These are phyloP conservation scores for Microascus cirrosus DNA, from an alignment of 2,329 filamentous ascomycete species.

Conservation along the genomic window DNA sequence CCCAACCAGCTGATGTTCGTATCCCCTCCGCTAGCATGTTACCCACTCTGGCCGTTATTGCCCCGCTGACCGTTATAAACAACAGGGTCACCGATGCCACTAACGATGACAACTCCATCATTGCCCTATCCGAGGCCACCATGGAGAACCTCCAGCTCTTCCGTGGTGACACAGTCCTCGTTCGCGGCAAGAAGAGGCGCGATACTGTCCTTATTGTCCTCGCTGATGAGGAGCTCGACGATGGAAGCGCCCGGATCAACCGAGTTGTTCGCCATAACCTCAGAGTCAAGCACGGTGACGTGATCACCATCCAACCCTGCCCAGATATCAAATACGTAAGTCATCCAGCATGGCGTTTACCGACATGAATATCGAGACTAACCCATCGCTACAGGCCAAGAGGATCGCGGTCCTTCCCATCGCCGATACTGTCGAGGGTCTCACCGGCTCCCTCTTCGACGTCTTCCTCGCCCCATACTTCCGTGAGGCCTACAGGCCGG, in stretches of 20 bases:
- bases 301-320: conserved; percentile 94
- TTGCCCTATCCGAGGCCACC: conserved; percentile 93
- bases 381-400: conserved; percentile 59
- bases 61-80: conserved; percentile 4
- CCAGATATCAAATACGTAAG: conserved; percentile 99
- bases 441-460: conserved; percentile 96
- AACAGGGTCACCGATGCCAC: conserved; percentile 91
- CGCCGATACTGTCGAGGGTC: conserved; percentile 93
- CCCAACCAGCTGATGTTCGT: conserved; percentile 93
- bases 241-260: conserved; percentile 95
- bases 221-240: conserved; percentile 94
- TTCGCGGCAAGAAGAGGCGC: conserved; percentile 99
- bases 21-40: conserved; percentile 6
- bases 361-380: background rate
- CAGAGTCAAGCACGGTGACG: conserved; percentile 95
- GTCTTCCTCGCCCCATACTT: conserved; percentile 99
- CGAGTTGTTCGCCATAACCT: conserved; percentile 97
- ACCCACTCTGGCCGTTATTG: background rate
- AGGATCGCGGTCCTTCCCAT: conserved; percentile 97
- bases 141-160: conserved; percentile 98
- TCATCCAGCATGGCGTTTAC: conserved; percentile 13
- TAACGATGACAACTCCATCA: conserved; percentile 99
- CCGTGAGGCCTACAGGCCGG: conserved; percentile 95
- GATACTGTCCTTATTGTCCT: conserved; percentile 97
- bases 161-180: conserved; percentile 94